Evolutionary conservation across 352 stramenopile species (phyloP).

Genomic region (Pythium volutum): DNA sequence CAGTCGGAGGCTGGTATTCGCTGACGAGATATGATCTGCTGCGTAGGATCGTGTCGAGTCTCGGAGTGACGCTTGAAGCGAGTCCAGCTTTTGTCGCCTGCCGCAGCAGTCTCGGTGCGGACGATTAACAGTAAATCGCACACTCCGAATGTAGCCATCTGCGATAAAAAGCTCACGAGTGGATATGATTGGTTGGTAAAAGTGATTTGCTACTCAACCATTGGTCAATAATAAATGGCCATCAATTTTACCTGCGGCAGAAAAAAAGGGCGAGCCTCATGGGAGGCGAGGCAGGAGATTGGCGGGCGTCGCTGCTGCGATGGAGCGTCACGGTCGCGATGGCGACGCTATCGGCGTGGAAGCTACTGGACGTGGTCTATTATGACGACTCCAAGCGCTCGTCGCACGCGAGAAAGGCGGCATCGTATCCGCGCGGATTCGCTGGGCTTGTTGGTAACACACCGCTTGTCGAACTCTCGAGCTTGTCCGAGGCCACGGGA

Average conservation of each 20-base stretch:
- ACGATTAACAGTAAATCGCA: neutral
- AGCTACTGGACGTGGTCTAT: slow-evolving; percentile 48
- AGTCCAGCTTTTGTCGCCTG: slow-evolving; percentile 32
- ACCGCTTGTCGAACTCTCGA: slow-evolving; percentile 88
- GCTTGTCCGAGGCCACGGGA: slow-evolving; percentile 87
- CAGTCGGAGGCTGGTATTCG: neutral
- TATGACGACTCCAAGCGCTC: neutral
- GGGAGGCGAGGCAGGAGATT: slow-evolving; percentile 22
- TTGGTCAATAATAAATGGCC: slow-evolving; percentile 39
- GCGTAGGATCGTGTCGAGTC: slow-evolving; percentile 40
- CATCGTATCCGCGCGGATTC: slow-evolving; percentile 50
- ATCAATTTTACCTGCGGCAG: slow-evolving; percentile 1
- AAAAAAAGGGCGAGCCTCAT: slow-evolving; percentile 1
- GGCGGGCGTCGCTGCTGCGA: slow-evolving; percentile 45
- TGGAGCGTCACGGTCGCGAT: slow-evolving; percentile 59
- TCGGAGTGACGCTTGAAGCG: slow-evolving; percentile 43
- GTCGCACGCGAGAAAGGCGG: slow-evolving; percentile 19
- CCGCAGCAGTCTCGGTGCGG: slow-evolving; percentile 18
- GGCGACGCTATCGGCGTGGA: slow-evolving; percentile 69
- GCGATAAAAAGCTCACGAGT: neutral
- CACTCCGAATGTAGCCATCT: slow-evolving; percentile 20
- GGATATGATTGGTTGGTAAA: slow-evolving; percentile 24
- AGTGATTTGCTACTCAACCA: too few relatives aligned
- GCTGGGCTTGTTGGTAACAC: slow-evolving; percentile 92
- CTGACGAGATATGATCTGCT: neutral